These are phyloP conservation scores for Capsicum chinense DNA, from an alignment of 257 asterid species.

Conservation along the genomic window DNA sequence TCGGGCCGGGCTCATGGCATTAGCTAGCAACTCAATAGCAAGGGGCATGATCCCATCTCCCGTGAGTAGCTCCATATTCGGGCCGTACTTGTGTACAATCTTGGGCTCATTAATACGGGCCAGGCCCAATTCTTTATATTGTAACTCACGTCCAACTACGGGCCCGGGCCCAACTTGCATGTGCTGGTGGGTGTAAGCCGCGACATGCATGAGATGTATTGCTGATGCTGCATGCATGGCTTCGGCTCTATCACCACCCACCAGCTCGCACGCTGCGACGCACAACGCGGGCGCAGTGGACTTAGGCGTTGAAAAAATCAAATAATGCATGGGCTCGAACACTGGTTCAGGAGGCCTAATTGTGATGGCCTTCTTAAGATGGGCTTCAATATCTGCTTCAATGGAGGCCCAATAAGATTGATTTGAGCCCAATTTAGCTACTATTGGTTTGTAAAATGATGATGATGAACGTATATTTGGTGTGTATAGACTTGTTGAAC, in stretches of 20 bases:
- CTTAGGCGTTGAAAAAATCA: slow-evolving; percentile 63
- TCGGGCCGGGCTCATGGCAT: slow-evolving; percentile 40
- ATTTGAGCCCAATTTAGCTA: slow-evolving; percentile 32
- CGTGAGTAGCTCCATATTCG: slow-evolving; percentile 67
- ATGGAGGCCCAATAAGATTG: slow-evolving; percentile 56
- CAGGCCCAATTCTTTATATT: background rate
- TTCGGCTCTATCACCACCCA: slow-evolving; percentile 56
- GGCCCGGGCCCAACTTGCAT: slow-evolving; percentile 34
- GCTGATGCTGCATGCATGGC: slow-evolving; percentile 75
- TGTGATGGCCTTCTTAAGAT: slow-evolving; percentile 57
- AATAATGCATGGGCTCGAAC: slow-evolving; percentile 75
- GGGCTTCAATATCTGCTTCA: slow-evolving; percentile 54
- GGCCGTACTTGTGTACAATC: slow-evolving; percentile 45
- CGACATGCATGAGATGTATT: slow-evolving; percentile 69
- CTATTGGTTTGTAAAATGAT: background rate
- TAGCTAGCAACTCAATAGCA: slow-evolving; percentile 62
- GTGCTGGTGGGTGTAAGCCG: slow-evolving; percentile 56
- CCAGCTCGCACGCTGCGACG: slow-evolving; percentile 77
- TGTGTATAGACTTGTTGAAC: slow-evolving; percentile 25
- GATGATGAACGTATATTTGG: slow-evolving; percentile 26
- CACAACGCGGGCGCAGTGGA: slow-evolving; percentile 69
- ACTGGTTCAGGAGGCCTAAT: slow-evolving; percentile 59
- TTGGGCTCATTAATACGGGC: background rate
- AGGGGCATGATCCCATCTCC: slow-evolving; percentile 64
- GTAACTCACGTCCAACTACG: background rate